phyloP scores from a whole-genome alignment of 345 rosid genomes.

The Passiflora organensis region DNA sequence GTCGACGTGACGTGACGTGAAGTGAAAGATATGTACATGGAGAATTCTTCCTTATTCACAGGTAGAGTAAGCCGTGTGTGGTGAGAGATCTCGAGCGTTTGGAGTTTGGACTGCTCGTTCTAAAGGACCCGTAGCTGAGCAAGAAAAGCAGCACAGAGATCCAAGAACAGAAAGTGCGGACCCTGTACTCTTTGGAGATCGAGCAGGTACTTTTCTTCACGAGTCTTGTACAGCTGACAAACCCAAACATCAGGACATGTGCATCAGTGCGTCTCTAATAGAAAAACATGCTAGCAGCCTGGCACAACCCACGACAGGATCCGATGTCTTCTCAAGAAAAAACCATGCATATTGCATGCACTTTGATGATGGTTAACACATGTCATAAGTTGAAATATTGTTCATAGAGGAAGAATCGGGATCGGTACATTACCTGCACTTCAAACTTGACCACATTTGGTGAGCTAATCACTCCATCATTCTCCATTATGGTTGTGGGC shows the following conservation, averaged over 20 bases:
- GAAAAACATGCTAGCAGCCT: too few species aligned
- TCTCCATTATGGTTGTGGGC: slow-evolving; percentile 51
- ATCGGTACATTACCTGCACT: slow-evolving; percentile 58
- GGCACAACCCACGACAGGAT: too few species aligned
- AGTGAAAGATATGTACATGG: slow-evolving; percentile 25
- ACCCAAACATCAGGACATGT: not conserved
- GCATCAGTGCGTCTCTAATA: too few species aligned
- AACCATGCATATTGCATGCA: too few species aligned
- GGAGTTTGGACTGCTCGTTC: not conserved
- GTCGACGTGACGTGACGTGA: not conserved
- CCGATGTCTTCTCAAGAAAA: too few species aligned
- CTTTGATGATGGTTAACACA: too few species aligned
- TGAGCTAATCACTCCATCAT: slow-evolving; percentile 37
- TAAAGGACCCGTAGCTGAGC: slow-evolving; percentile 76
- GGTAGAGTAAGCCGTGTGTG: slow-evolving; percentile 7
- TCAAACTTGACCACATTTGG: slow-evolving; percentile 80
- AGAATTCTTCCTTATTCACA: slow-evolving; percentile 26
- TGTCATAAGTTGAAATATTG: too few species aligned
- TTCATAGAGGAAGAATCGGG: too few species aligned
- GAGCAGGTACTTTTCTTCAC: slow-evolving; percentile 76
- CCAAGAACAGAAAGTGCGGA: slow-evolving; percentile 84
- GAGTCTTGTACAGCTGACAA: slow-evolving; percentile 83
- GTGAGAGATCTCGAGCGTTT: too few species aligned
- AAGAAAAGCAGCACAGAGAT: slow-evolving; percentile 88
- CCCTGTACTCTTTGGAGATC: slow-evolving; percentile 86